These are phyloP conservation scores for Boletus holoroseus DNA, from an alignment of 1,284 basidiomycete species.

Conservation along the genomic window DNA sequence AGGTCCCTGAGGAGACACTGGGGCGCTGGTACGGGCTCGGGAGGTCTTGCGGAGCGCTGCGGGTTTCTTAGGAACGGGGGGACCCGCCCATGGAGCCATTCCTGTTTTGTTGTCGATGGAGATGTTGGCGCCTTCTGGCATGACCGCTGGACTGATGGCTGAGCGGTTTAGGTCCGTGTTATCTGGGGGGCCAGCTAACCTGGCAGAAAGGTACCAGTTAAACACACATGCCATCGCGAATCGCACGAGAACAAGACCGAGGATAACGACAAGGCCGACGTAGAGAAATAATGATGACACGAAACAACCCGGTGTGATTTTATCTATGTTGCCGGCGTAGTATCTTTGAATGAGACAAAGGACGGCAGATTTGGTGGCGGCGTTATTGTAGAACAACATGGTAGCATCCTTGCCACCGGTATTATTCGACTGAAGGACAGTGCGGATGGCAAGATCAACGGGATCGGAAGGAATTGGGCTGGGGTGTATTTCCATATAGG, in stretches of 20 bases:
- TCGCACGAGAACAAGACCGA: slow-evolving; percentile 84
- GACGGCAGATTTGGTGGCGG: slow-evolving; percentile 62
- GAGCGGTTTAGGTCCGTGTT: slow-evolving; percentile 63
- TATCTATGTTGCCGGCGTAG: slow-evolving; percentile 92
- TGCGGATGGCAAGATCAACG: slow-evolving; percentile 82
- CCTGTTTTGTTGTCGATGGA: slow-evolving; percentile 84
- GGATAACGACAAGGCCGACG: slow-evolving; percentile 85
- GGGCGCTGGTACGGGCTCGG: slow-evolving; percentile 43
- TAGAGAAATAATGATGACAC: slow-evolving; percentile 89
- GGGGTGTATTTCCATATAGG: slow-evolving; percentile 79
- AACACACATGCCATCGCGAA: slow-evolving; percentile 97
- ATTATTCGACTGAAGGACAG: slow-evolving; percentile 46
- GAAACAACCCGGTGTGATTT: slow-evolving; percentile 94
- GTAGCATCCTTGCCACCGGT: slow-evolving; percentile 85
- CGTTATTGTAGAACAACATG: slow-evolving; percentile 70
- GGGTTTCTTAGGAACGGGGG: slow-evolving; percentile 47
- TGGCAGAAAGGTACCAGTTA: slow-evolving; percentile 89
- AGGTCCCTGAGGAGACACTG: slow-evolving; percentile 42
- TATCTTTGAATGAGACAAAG: slow-evolving; percentile 83
- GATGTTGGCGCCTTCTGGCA: slow-evolving; percentile 92
- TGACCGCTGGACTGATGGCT: slow-evolving; percentile 87
- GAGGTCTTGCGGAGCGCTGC: slow-evolving; percentile 32
- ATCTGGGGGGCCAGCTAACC: slow-evolving; percentile 70
- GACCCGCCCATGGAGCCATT: slow-evolving; percentile 88
- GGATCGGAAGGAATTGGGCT: slow-evolving; percentile 64